A percentile compares a stretch with the other conserved stretches of the same genome.
Evolutionary conservation across 768 basidiomycete species (phyloP).

Genomic region (Phaeotremella skinneri): DNA sequence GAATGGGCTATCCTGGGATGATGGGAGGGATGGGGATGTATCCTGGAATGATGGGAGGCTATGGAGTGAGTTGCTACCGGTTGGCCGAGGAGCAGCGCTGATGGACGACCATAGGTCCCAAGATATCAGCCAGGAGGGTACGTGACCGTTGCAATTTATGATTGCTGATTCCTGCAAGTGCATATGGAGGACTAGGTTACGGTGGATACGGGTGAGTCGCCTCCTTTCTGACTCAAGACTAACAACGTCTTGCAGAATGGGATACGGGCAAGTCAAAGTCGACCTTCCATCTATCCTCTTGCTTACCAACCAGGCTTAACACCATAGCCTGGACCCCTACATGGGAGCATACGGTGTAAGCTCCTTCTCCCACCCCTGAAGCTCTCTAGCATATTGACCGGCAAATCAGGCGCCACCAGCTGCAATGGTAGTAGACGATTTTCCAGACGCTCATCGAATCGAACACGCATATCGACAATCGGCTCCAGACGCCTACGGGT

Average conservation of each 20-base stretch:
- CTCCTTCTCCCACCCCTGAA: no score
- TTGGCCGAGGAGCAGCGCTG: neutral
- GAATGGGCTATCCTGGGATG: conserved; percentile 12
- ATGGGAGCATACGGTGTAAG: conserved; percentile 5
- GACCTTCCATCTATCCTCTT: no score
- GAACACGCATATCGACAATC: conserved; percentile 46
- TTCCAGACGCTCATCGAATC: conserved; percentile 42
- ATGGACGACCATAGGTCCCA: conserved; percentile 27
- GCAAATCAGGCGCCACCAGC: conserved; percentile 37
- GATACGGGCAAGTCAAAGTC: no score
- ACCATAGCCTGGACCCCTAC: conserved; percentile 1
- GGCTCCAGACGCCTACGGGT: conserved; percentile 39
- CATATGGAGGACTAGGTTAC: neutral
- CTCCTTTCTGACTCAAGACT: neutral
- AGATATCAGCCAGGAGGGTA: conserved; percentile 29
- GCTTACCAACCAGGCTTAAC: no score
- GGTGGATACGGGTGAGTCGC: neutral
- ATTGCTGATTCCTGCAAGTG: no score
- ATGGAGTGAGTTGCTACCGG: neutral
- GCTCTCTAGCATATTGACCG: neutral
- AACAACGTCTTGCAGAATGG: no score
- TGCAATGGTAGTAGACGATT: conserved; percentile 38
- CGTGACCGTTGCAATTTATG: neutral
- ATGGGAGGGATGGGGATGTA: conserved; percentile 29
- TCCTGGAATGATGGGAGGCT: conserved; percentile 19